Evolutionary conservation across 495 filamentous ascomycete genomes (phyloP).

Genomic region (Antarctomyces pellizariae): DNA sequence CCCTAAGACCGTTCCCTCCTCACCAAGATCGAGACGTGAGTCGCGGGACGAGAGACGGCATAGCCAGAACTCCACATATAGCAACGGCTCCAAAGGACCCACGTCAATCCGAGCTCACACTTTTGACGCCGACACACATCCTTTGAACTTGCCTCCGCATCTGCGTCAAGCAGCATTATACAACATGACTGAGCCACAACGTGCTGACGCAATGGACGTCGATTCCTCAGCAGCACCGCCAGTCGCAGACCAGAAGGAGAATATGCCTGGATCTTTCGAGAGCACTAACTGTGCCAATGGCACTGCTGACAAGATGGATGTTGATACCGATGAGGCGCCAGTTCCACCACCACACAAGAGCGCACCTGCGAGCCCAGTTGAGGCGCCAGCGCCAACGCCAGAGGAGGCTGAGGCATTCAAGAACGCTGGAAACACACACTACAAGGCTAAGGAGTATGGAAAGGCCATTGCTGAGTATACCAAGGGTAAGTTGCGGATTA

Average conservation of each 20-base stretch:
- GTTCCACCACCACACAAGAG: slow-evolving; percentile 59
- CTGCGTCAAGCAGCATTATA: slow-evolving; percentile 52
- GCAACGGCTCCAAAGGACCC: slow-evolving; percentile 8
- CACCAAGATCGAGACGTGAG: slow-evolving; percentile 4
- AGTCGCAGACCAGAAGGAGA: too few species aligned
- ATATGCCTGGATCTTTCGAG: slow-evolving; percentile 19
- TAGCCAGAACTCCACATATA: slow-evolving; percentile 5
- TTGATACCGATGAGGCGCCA: slow-evolving; percentile 37
- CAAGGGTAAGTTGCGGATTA: slow-evolving; percentile 49
- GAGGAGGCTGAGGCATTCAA: slow-evolving; percentile 79
- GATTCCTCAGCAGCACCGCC: slow-evolving; percentile 32
- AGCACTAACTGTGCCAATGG: slow-evolving; percentile 30
- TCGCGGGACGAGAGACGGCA: slow-evolving; percentile 6
- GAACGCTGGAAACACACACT: slow-evolving; percentile 81
- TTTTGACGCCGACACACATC: slow-evolving; percentile 49
- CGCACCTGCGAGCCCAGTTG: slow-evolving; percentile 32
- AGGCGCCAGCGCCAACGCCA: slow-evolving; percentile 23
- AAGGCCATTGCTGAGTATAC: slow-evolving; percentile 80
- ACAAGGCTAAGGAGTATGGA: slow-evolving; percentile 71
- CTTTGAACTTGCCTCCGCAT: slow-evolving; percentile 70
- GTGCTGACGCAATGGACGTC: slow-evolving; percentile 58
- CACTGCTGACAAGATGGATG: slow-evolving; percentile 15
- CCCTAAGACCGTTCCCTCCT: slow-evolving; percentile 2
- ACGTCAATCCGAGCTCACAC: slow-evolving; percentile 17
- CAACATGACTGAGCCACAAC: slow-evolving; percentile 33